These are phyloP conservation scores for Calendula officinalis DNA, from an alignment of 129 eudicot genomes.

Conservation along the genomic window DNA sequence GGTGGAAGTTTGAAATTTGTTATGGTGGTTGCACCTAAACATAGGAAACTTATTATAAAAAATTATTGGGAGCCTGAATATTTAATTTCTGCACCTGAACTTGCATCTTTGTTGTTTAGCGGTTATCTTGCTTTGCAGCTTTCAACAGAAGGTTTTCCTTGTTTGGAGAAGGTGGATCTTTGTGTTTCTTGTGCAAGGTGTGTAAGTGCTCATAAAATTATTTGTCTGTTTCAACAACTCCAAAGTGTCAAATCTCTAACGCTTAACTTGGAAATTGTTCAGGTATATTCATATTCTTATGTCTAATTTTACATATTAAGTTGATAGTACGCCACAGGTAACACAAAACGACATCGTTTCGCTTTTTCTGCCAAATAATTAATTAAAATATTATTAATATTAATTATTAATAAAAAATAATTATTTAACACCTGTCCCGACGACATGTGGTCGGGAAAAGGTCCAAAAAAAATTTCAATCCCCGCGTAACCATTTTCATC, in stretches of 20 bases:
- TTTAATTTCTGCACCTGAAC: slow-evolving; percentile 7
- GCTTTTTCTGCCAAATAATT: no score
- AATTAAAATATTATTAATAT: no score
- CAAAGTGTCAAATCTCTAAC: slow-evolving; percentile 14
- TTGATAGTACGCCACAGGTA: no score
- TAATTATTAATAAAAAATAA: no score
- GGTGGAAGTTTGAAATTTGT: neutral
- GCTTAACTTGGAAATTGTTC: slow-evolving; percentile 7
- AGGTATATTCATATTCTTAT: neutral
- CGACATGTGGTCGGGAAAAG: no score
- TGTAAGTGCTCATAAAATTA: neutral
- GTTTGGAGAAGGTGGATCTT: slow-evolving; percentile 5
- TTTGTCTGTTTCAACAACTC: slow-evolving; percentile 11
- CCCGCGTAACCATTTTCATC: no score
- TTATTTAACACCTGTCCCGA: no score
- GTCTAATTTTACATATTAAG: neutral
- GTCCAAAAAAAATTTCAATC: no score
- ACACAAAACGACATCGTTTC: no score
- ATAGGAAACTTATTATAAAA: neutral
- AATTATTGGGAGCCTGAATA: neutral
- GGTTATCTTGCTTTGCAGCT: neutral
- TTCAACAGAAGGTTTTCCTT: neutral
- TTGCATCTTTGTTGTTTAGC: neutral
- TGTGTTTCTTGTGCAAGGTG: neutral
- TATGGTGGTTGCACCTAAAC: slow-evolving; percentile 17